phyloP scores from a whole-genome alignment of 305 asterid species.

The Solanum chacoense region DNA sequence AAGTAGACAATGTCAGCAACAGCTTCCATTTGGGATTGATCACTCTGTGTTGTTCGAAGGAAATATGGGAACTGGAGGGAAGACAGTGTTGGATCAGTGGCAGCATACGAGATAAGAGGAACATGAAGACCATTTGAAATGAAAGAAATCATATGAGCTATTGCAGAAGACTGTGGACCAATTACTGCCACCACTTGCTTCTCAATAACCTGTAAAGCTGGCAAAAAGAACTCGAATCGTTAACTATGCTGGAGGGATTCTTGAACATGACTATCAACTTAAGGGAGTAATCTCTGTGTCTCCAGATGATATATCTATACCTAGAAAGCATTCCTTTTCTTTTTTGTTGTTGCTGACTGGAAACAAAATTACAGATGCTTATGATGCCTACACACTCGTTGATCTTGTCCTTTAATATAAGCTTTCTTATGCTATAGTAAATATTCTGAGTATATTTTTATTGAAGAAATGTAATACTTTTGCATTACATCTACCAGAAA shows the following conservation, averaged over 20 bases:
- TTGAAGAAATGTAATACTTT: not conserved
- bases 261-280: not conserved
- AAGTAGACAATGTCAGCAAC: constrained; percentile 47
- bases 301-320: not conserved
- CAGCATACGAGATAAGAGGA: constrained; percentile 71
- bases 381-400: not conserved
- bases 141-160: constrained; percentile 62
- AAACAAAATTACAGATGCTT: not conserved
- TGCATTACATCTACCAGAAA: not conserved
- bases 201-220: constrained; percentile 69
- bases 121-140: constrained; percentile 56
- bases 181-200: constrained; percentile 56
- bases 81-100: constrained; percentile 77
- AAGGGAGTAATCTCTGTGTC: not conserved
- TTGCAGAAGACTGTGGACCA: constrained; percentile 80
- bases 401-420: not conserved
- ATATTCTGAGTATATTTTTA: not conserved
- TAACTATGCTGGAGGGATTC: not conserved
- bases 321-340: not conserved
- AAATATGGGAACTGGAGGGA: constrained; percentile 68
- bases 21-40: constrained; percentile 66
- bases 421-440: not conserved
- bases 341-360: not conserved
- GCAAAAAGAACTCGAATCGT: not conserved
- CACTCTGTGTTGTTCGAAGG: constrained; percentile 57